Evolutionary conservation across 352 stramenopile genomes (phyloP), one percentile per base, ranked within the genome.

Genomic region (Pythium grandisporangium): DNA sequence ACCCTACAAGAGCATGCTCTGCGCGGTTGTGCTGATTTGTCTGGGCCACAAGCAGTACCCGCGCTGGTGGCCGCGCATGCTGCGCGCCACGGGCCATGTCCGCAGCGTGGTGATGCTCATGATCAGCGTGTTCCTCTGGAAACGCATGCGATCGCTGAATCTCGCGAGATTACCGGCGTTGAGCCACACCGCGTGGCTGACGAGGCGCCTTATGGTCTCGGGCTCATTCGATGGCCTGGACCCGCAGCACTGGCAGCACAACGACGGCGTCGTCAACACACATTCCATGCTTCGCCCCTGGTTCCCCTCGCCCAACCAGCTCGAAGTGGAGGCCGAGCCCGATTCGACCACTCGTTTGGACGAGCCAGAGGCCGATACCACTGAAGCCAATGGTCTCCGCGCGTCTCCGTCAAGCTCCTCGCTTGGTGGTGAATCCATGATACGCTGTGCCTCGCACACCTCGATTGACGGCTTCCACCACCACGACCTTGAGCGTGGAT

Each of bases 181-280:
- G 45, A 75, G 64, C 23, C 57, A 55, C 3, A 60, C 86, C 35
- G 72, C 66, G 51, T 84, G 63, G 66, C 58, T 86, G 36, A 85
- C 85, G 37, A 66, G 61, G 3, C 70, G 58, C 27, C 61, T 60
- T 2, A 66, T 68, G 4, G 54, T 56, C 37, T 67, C 56, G 24
- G 54, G 66, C 55, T 66, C 85, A 37, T 84, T 75, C 38, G 56
- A 80, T 33, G 61, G 72, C 13, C 85, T 83, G 36, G 62, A 89
- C 27, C 34, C 61, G 1, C 47, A 64, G 23, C 55, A 74, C 44
- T 89, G 76, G 76, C 58, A 71, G 30, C 76, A 78, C 55, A 89
- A 89, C 26, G 76, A 89, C 34, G 76, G 76, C 5, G 63, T 63
- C 1, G 76, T 90, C 8, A 90, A 90, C 43, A 84, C 84, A 33